Evolutionary conservation across 257 asterid species (phyloP), one percentile per base, ranked within the genome.

Genomic region (Vinca minor): DNA sequence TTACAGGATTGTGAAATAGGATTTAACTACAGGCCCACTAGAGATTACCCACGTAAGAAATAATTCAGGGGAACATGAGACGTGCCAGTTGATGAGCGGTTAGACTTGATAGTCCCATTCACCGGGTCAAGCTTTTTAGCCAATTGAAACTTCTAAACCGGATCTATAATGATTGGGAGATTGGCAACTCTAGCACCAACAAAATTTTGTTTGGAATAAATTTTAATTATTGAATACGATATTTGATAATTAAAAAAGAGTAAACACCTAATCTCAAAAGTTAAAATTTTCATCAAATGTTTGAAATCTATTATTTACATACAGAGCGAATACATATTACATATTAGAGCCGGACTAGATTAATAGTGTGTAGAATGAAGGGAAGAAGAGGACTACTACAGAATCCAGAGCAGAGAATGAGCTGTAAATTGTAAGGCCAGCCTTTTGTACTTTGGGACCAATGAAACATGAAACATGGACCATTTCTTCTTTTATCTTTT

Each of bases 81-180:
- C 62, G 63, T 61, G 68, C 55, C 73, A 1, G 5, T 2, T 1
- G 0, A 0, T 3, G 4, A 49, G 50, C 60, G 49, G 73, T 8
- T 10, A 5, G 12, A 18, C 31, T 28, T 13, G 48, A 9, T 35
- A 59, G 31, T 20, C n/a, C n/a, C 29, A 5, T 28, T 20, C 39
- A 21, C 5, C 46, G 42, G 4, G 14, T 13, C 21, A 29, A 20
- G 31, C n/a, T 31, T 5, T n/a, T 20, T n/a, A 50, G 41, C n/a
- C 56, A 21, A 68, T 41, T 20, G 45, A 26, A n/a, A 18, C 36
- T 17, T 17, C 26, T 11, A 42, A 41, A 38, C n/a, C 26, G 65
- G 65, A 45, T 54, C 35, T 35, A 3, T 49, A 42, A 61, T 62
- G 63, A 69, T 69, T 50, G 38, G 62, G 68, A 69, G 39, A n/a